Percentiles rank a stretch among this genome's conserved stretches.
phyloP scores from a whole-genome alignment of 805 yeast species.

The Candida incommunis region DNA sequence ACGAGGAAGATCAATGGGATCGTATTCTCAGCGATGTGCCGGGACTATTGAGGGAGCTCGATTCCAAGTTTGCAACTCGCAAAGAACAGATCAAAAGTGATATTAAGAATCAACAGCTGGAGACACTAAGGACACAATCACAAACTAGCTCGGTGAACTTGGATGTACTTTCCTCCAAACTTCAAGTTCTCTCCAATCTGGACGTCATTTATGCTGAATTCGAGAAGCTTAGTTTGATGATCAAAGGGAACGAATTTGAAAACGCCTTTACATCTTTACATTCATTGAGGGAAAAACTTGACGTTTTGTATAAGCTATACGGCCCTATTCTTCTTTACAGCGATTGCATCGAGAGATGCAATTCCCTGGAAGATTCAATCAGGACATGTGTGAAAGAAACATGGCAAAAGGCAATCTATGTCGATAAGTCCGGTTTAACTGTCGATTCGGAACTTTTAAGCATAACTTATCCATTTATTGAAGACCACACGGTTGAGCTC shows the following conservation, averaged over 20 bases:
- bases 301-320: not conserved
- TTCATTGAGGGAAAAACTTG: not conserved
- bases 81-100: not conserved
- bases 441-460: not conserved
- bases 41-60: not conserved
- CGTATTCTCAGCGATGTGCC: not conserved
- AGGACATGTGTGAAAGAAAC: not conserved
- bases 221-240: not conserved
- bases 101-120: not conserved
- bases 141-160: not conserved
- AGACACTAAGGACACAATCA: not conserved
- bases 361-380: not conserved
- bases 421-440: not conserved
- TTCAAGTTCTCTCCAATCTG: not conserved
- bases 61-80: not conserved
- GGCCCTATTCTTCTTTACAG: not conserved
- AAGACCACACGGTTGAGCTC: not conserved
- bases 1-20: not conserved
- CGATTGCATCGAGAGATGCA: not conserved
- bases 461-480: not conserved
- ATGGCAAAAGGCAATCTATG: not conserved
- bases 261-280: not conserved
- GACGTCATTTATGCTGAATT: not conserved
- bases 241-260: not conserved
- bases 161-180: not conserved